Evolutionary conservation across 1,139 yeast genomes (phyloP).

Genomic region (Nematodospora anomalae): DNA sequence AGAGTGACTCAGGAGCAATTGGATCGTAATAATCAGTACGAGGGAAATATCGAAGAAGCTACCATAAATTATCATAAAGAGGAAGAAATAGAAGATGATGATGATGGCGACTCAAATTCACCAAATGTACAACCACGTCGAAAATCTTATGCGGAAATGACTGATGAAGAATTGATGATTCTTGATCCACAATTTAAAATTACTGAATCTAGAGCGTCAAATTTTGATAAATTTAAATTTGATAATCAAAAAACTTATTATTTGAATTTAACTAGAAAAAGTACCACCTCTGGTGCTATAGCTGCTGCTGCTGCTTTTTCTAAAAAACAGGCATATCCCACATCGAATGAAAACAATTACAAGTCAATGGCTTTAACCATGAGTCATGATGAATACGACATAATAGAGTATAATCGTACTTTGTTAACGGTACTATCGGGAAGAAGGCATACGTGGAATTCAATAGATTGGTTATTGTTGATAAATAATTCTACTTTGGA

Average conservation of each 20-base stretch:
- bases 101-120: slow-evolving; percentile 10
- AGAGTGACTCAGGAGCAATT: slow-evolving; percentile 35
- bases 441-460: slow-evolving; percentile 47
- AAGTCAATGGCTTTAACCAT: slow-evolving; percentile 41
- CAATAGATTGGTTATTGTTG: slow-evolving; percentile 39
- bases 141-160: slow-evolving; percentile 62
- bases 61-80: slow-evolving; percentile 21
- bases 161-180: slow-evolving; percentile 61
- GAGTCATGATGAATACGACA: slow-evolving; percentile 34
- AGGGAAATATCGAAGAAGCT: slow-evolving; percentile 24
- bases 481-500: slow-evolving; percentile 15
- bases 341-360: slow-evolving; percentile 43
- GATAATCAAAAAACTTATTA: slow-evolving; percentile 41
- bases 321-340: slow-evolving; percentile 24
- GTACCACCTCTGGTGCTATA: slow-evolving; percentile 8
- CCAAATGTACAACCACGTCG: slow-evolving; percentile 27
- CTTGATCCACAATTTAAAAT: slow-evolving; percentile 55
- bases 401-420: slow-evolving; percentile 26
- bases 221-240: slow-evolving; percentile 41
- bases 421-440: slow-evolving; percentile 41
- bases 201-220: slow-evolving; percentile 31
- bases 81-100: slow-evolving; percentile 12
- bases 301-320: slow-evolving; percentile 11
- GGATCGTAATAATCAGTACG: slow-evolving; percentile 25
- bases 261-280: slow-evolving; percentile 23